Evolutionary conservation across 495 filamentous ascomycete species (phyloP).

Genomic region (Daldinia loculata): DNA sequence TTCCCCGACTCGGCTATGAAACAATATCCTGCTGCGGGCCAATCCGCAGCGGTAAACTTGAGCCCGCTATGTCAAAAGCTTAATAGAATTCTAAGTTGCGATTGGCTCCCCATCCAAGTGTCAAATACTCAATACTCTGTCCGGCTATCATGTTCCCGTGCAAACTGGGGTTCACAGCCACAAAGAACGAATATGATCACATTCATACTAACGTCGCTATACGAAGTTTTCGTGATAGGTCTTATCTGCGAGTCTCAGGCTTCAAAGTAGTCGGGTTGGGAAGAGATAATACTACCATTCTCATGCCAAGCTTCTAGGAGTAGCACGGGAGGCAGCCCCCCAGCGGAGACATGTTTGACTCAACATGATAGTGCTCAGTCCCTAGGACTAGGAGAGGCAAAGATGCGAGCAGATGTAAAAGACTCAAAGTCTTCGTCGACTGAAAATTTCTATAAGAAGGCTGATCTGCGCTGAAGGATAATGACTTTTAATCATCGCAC

Average conservation of each 20-base stretch:
- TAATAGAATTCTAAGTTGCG: conserved; percentile 28
- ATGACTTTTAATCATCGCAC: conserved; percentile 28
- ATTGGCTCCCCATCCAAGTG: conserved; percentile 36
- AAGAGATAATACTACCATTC: conserved; percentile 14
- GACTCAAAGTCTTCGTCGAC: conserved; percentile 9
- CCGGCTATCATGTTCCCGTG: conserved; percentile 13
- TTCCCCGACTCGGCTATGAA: conserved; percentile 13
- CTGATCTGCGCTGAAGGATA: conserved; percentile 15
- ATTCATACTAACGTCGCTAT: conserved; percentile 7
- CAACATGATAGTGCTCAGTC: neutral
- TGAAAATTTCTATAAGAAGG: conserved; percentile 39
- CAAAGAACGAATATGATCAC: neutral
- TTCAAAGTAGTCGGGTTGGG: conserved; percentile 20
- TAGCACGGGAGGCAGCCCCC: conserved; percentile 4
- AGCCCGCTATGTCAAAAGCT: conserved; percentile 13
- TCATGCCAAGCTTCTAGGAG: neutral
- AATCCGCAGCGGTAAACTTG: conserved; percentile 13
- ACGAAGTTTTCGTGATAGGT: conserved; percentile 9
- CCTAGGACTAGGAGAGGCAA: neutral
- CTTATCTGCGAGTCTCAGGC: conserved; percentile 13
- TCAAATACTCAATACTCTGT: conserved; percentile 11
- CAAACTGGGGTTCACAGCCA: conserved; percentile 14
- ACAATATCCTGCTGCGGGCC: conserved; percentile 19
- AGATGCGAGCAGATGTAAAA: conserved; percentile 4
- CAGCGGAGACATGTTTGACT: conserved; percentile 9